Evolutionary conservation across 2,329 filamentous ascomycete genomes (phyloP), one percentile per base, ranked within the genome.

Genomic region (Pseudonectria buxi): DNA sequence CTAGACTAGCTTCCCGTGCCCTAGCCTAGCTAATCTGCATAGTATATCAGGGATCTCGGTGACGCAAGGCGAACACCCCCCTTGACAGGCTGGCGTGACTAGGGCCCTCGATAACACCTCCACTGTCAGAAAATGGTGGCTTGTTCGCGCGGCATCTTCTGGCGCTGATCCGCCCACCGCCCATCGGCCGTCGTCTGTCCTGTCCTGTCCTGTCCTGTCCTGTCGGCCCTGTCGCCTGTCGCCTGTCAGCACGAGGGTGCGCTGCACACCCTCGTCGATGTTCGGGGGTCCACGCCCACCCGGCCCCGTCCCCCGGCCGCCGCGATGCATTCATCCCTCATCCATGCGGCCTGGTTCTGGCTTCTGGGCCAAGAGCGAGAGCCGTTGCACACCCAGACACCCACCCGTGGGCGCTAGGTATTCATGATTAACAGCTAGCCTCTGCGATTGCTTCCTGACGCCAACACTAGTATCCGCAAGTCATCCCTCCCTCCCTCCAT

Each of bases 381-480:
- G 47, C 49, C 47, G 47, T 46, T 50, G 41, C 18, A 22, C 18
- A 22, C 18, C 18, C 18, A 22, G 18, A 22, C 18, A 22, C 18
- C 18, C 18, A 22, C 18, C 18, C 18, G 9, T 9, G 5, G n/a
- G 9, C 18, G 9, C 18, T 22, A 22, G 18, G 18, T 22, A 22
- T 22, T 22, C 18, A 22, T 22, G 18, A 22, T 22, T 22, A 22
- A 22, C 18, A 22, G 18, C 18, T 22, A 22, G 18, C 18, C 18
- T 22, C 18, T 22, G 18, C 9, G 15, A 12, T 11, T 31, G 29
- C 10, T 14, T 24, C 29, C 13, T 15, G 14, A 46, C 32, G 37
- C 36, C 40, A 39, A 45, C 45, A 44, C 49, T 52, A 50, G 45
- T 47, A 45, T 52, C 49, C 49, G 49, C 49, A 51, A 49, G 49